A percentile compares a stretch with the other conserved stretches of the same genome.
phyloP scores from a whole-genome alignment of 208 protist genomes.

The Trypanosoma avium region DNA sequence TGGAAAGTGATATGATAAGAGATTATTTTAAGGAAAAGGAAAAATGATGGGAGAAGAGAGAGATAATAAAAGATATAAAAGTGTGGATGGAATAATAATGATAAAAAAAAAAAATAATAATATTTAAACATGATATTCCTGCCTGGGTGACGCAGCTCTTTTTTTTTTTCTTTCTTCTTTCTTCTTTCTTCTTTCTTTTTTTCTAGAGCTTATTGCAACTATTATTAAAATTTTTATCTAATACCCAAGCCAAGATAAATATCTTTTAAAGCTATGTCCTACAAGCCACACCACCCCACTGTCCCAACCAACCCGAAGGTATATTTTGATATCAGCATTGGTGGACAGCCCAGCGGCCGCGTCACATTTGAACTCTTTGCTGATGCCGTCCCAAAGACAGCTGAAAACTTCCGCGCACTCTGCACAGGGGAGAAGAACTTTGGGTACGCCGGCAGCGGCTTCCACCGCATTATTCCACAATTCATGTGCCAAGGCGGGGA shows the following conservation, averaged over 20 bases:
- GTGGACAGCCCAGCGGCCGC: conserved; percentile 71
- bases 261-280: too few relatives aligned
- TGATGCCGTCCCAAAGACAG: conserved; percentile 92
- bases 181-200: too few relatives aligned
- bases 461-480: conserved; percentile 95
- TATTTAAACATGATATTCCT: too few relatives aligned
- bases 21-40: conserved; percentile 9
- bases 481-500: conserved; percentile 97
- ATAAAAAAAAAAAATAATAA: too few relatives aligned
- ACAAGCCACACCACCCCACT: conserved; percentile 74
- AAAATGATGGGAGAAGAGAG: too few relatives aligned
- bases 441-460: conserved; percentile 94
- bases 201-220: too few relatives aligned
- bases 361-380: conserved; percentile 93
- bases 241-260: too few relatives aligned
- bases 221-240: too few relatives aligned
- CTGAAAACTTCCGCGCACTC: conserved; percentile 94
- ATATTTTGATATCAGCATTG: conserved; percentile 94
- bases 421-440: conserved; percentile 92
- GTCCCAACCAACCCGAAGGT: conserved; percentile 80
- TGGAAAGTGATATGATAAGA: not conserved
- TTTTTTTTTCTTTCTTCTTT: too few relatives aligned
- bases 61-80: too few relatives aligned
- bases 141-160: too few relatives aligned
- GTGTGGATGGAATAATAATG: too few relatives aligned